Percentiles rank a stretch among this genome's conserved stretches.
phyloP scores from a whole-genome alignment of 1,284 basidiomycete species.

The Exobasidium rhododendri region DNA sequence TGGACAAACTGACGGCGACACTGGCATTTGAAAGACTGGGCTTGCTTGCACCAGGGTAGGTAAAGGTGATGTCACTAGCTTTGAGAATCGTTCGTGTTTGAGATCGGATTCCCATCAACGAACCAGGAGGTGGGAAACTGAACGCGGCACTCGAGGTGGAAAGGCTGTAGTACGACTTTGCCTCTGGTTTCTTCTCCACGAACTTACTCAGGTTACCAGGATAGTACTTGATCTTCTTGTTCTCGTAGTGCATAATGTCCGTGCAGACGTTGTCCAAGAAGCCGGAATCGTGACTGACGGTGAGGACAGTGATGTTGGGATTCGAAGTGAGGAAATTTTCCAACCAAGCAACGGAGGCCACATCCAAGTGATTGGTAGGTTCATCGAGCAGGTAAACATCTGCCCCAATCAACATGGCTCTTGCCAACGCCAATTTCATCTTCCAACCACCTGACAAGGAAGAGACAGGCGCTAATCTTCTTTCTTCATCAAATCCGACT shows the following conservation, averaged over 20 bases:
- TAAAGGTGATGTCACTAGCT: constrained; percentile 86
- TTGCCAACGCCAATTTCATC: constrained; percentile 84
- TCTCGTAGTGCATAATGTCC: constrained; percentile 97
- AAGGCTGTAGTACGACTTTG: constrained; percentile 94
- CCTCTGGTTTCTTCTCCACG: constrained; percentile 86
- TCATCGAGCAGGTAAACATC: constrained; percentile 86
- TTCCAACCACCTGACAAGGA: constrained; percentile 98
- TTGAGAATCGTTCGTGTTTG: constrained; percentile 95
- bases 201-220: constrained; percentile 89
- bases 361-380: constrained; percentile 76
- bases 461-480: constrained; percentile 80
- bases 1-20: constrained; percentile 81
- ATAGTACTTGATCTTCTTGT: constrained; percentile 94
- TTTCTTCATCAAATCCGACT: constrained; percentile 78
- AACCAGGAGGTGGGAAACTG: constrained; percentile 91
- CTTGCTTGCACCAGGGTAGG: constrained; percentile 79
- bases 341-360: constrained; percentile 85
- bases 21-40: constrained; percentile 86
- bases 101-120: constrained; percentile 93
- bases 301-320: constrained; percentile 70
- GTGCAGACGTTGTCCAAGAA: constrained; percentile 97
- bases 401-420: constrained; percentile 59
- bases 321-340: constrained; percentile 68
- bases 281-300: constrained; percentile 95
- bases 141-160: constrained; percentile 94